phyloP scores from a whole-genome alignment of 495 filamentous ascomycete species.

The Letharia lupina region DNA sequence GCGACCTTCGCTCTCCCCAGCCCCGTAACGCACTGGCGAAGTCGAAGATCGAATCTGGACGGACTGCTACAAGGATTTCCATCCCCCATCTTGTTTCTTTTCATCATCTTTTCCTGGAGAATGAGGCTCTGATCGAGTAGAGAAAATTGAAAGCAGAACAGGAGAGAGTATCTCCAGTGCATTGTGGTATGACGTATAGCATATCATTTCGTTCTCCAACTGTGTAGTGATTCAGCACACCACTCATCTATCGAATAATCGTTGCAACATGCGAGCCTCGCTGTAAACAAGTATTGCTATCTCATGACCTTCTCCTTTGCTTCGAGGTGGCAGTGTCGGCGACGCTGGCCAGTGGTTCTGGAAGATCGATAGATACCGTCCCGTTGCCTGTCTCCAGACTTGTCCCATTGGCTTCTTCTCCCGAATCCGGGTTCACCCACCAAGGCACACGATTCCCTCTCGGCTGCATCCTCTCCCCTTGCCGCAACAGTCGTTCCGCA shows the following conservation, averaged over 20 bases:
- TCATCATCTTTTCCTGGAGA: neutral
- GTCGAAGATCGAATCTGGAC: too few relatives aligned
- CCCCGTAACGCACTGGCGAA: too few relatives aligned
- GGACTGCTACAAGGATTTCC: too few relatives aligned
- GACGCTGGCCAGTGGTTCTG: neutral
- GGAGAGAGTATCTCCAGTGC: neutral
- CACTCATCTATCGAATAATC: neutral
- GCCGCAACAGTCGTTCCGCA: neutral
- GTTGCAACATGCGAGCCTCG: neutral
- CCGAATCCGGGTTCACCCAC: neutral
- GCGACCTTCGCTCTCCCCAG: too few relatives aligned
- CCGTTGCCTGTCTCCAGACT: neutral
- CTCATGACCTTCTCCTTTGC: slow-evolving; percentile 3
- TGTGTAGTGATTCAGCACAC: neutral
- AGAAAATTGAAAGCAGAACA: neutral
- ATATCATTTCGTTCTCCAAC: neutral
- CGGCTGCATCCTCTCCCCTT: slow-evolving; percentile 3
- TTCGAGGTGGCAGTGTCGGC: neutral
- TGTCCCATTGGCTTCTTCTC: neutral
- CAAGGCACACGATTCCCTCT: slow-evolving; percentile 4
- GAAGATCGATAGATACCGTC: neutral
- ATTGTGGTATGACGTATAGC: too few relatives aligned
- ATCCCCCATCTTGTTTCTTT: too few relatives aligned
- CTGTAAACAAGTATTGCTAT: neutral
- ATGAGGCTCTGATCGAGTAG: neutral